Evolutionary conservation across 257 asterid species (phyloP).

Genomic region (Osmanthus fragrans): DNA sequence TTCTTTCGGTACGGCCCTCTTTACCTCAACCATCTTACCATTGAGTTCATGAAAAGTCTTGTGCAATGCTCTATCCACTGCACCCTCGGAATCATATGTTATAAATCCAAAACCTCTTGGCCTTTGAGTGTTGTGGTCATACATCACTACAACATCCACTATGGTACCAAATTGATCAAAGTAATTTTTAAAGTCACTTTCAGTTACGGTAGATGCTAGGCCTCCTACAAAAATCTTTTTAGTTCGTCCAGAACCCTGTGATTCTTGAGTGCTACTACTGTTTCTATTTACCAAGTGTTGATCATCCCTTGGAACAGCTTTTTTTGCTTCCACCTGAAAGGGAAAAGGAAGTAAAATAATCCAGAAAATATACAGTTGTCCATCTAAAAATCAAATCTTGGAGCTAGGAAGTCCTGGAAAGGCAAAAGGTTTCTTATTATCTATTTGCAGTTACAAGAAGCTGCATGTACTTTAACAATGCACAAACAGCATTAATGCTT

Average conservation of each 20-base stretch:
- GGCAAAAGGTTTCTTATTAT: not conserved
- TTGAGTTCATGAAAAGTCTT: conserved; percentile 76
- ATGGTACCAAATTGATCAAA: conserved; percentile 76
- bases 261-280: conserved; percentile 66
- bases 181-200: conserved; percentile 69
- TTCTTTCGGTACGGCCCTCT: conserved; percentile 84
- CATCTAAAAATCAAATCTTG: not conserved
- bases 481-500: not conserved
- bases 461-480: not conserved
- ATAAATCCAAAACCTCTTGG: conserved; percentile 85
- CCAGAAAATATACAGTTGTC: conserved; percentile 5
- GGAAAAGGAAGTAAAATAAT: conserved; percentile 26
- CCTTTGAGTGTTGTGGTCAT: conserved; percentile 83
- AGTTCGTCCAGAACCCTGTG: conserved; percentile 76
- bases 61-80: conserved; percentile 71
- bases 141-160: conserved; percentile 79
- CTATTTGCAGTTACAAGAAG: not conserved
- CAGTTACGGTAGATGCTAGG: conserved; percentile 76
- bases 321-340: conserved; percentile 84
- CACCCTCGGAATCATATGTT: conserved; percentile 76
- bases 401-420: not conserved
- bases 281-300: conserved; percentile 56
- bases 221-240: conserved; percentile 94
- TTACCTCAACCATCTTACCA: conserved; percentile 82
- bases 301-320: conserved; percentile 85